Evolutionary conservation across 2,329 filamentous ascomycete species (phyloP), one percentile per base, ranked within the genome.

Genomic region (Thelonectria discophora): DNA sequence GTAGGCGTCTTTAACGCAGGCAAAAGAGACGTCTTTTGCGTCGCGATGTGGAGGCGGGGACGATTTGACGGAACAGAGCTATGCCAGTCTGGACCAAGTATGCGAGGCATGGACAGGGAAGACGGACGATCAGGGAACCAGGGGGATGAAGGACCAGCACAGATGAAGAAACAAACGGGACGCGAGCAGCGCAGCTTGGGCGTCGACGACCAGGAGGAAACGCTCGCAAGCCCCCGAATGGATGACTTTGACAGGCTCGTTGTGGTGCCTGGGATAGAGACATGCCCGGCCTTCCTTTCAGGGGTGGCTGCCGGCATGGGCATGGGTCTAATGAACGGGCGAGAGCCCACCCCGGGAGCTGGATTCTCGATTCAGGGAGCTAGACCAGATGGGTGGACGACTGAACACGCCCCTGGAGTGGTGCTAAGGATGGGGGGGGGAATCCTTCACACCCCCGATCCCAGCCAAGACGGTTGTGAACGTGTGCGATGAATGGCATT

Each of bases 51-150:
- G 67, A 74, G 70, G 67, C 66, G 65, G 71, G 71, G 70, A 72
- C 69, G 65, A 65, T 66, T 68, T 68, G 69, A 72, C 62, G 69
- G 67, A 60, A 70, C 64, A 61, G 63, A 50, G 50, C 72, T 72
- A 73, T 67, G 53, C 71, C 70, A 60, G 59, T 68, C 70, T 60
- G 56, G 64, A 68, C 65, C 64, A 70, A 63, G 70, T 58, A 71
- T 73, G 71, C 71, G 71, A 72, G 71, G 69, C 62, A 70, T 72
- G 64, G 65, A 58, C 69, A 72, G 63, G 69, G 69, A 68, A 68
- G 63, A 65, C 64, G 66, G 72, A 65, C 70, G 72, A 73, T 74
- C 72, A 73, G 64, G 58, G 62, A 68, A 59, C 65, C 67, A 70
- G 67, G 70, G 65, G 63, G 61, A n/a, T 58, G 60, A 46, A 62